Evolutionary conservation across 768 basidiomycete genomes (phyloP).

Genomic region (Lyophyllum atratum): DNA sequence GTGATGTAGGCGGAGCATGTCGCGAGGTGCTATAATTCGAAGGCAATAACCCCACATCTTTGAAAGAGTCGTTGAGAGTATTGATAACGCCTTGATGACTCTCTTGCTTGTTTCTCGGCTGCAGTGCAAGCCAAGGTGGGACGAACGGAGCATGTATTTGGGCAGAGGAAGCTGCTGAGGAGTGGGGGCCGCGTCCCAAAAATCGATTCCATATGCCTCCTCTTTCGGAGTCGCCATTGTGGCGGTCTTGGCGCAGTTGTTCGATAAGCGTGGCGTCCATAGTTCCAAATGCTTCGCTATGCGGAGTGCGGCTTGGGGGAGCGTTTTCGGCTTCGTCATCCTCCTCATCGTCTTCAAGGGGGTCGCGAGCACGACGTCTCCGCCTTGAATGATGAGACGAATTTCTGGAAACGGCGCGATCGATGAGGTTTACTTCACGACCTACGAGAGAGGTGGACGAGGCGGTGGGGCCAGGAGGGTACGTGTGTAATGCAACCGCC

Average conservation of each 20-base stretch:
- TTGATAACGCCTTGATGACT: conserved; percentile 67
- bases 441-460: conserved; percentile 4
- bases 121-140: conserved; percentile 67
- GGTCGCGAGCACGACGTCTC: conserved; percentile 31
- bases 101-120: conserved; percentile 66
- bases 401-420: conserved; percentile 16
- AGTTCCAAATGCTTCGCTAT: conserved; percentile 62
- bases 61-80: conserved; percentile 74
- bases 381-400: conserved; percentile 21
- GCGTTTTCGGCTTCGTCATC: conserved; percentile 35
- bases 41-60: conserved; percentile 77
- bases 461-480: conserved; percentile 12
- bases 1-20: conserved; percentile 21
- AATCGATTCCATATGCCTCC: conserved; percentile 24
- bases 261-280: conserved; percentile 58
- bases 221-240: conserved; percentile 24
- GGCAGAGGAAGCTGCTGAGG: conserved; percentile 19
- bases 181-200: conserved; percentile 18
- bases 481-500: conserved; percentile 21
- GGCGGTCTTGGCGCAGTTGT: conserved; percentile 32
- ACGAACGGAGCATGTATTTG: conserved; percentile 32
- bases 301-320: conserved; percentile 52
- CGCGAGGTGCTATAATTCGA: conserved; percentile 38
- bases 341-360: conserved; percentile 26
- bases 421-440: conserved; percentile 2